A percentile compares a stretch with the other conserved stretches of the same genome.
Evolutionary conservation across 2,329 filamentous ascomycete genomes (phyloP).

Genomic region (Aspergillus chevalieri): DNA sequence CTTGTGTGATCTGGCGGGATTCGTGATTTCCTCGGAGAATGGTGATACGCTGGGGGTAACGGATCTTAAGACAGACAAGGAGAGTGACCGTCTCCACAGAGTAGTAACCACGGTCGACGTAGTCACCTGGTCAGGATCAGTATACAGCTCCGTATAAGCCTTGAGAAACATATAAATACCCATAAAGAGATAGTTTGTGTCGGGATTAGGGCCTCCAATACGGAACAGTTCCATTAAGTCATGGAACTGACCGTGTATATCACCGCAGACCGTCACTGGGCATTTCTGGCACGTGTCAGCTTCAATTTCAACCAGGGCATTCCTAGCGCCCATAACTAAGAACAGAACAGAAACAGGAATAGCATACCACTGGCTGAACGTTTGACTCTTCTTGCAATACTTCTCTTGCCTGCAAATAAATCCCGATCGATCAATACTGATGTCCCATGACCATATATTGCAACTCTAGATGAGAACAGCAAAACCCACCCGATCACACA

Average conservation of each 20-base stretch:
- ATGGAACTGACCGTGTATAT: slow-evolving; percentile 98
- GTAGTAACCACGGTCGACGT: slow-evolving; percentile 98
- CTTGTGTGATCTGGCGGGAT: slow-evolving; percentile 96
- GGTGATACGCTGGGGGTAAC: slow-evolving; percentile 95
- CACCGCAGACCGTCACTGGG: slow-evolving; percentile 95
- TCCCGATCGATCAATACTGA: slow-evolving; percentile 1
- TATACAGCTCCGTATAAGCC: neutral
- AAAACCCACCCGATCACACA: slow-evolving; percentile 85
- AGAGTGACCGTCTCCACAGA: slow-evolving; percentile 97
- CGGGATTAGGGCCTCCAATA: slow-evolving; percentile 94
- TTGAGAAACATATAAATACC: slow-evolving; percentile 50
- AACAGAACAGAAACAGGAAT: slow-evolving; percentile 13
- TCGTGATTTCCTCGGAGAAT: slow-evolving; percentile 99
- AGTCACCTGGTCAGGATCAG: slow-evolving; percentile 62
- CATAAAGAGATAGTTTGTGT: slow-evolving; percentile 99
- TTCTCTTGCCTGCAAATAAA: slow-evolving; percentile 67
- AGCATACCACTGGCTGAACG: slow-evolving; percentile 89
- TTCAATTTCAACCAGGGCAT: slow-evolving; percentile 8
- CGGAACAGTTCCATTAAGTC: slow-evolving; percentile 99
- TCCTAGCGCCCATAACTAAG: slow-evolving; percentile 4
- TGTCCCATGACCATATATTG: slow-evolving; percentile 6
- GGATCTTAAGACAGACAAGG: slow-evolving; percentile 92
- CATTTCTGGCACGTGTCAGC: slow-evolving; percentile 64
- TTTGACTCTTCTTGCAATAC: slow-evolving; percentile 97
- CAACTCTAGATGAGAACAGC: slow-evolving; percentile 4